These are phyloP conservation scores for Akanthomyces uredinophilus DNA, from an alignment of 2,329 filamentous ascomycete genomes.

Conservation along the genomic window DNA sequence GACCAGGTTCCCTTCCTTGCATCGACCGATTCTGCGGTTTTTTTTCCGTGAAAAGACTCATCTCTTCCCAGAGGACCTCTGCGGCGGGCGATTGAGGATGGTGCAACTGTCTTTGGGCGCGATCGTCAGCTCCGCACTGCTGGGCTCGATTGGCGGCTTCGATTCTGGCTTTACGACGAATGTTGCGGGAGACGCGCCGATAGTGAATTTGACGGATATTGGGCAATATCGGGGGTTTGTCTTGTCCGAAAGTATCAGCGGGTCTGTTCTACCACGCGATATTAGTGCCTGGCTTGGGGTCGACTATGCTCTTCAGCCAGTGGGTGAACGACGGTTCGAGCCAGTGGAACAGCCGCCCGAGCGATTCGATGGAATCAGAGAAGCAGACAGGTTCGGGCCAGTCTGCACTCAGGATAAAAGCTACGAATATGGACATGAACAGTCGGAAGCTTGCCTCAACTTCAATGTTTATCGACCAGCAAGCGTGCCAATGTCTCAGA, in stretches of 20 bases:
- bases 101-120: neutral
- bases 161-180: neutral
- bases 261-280: slow-evolving; percentile 25
- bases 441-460: slow-evolving; percentile 34
- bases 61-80: neutral
- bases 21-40: no score
- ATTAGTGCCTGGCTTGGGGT: slow-evolving; percentile 46
- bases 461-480: slow-evolving; percentile 35
- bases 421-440: slow-evolving; percentile 17
- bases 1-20: neutral
- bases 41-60: neutral
- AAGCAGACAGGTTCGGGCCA: slow-evolving; percentile 35
- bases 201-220: neutral
- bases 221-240: neutral
- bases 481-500: slow-evolving; percentile 26
- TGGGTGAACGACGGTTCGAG: slow-evolving; percentile 35
- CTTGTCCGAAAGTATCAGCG: slow-evolving; percentile 25
- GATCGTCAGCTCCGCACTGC: slow-evolving; percentile 3
- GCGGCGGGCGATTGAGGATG: neutral
- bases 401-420: slow-evolving; percentile 36
- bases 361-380: slow-evolving; percentile 34
- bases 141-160: neutral
- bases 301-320: slow-evolving; percentile 39
- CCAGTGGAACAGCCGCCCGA: slow-evolving; percentile 33
- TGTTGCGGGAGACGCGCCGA: neutral